Evolutionary conservation across 2,329 filamentous ascomycete genomes (phyloP).

Genomic region (Xylariaceae sp.): DNA sequence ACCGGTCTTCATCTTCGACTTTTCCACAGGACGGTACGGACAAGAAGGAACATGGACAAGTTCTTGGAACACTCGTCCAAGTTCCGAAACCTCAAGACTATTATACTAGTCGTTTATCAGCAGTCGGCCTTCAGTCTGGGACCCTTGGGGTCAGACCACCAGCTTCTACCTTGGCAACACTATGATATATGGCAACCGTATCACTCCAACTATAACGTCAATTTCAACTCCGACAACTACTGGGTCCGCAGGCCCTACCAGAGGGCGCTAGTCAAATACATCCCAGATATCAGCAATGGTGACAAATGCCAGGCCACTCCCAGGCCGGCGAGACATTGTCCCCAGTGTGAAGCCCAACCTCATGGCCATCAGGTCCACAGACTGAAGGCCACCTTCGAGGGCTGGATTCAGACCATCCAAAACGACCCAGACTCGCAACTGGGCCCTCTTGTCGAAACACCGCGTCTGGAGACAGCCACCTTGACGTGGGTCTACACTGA

Average conservation of each 20-base stretch:
- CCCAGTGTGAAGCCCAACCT: constrained; percentile 19
- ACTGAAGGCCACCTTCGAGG: constrained; percentile 22
- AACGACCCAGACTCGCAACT: constrained; percentile 8
- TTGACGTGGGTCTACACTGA: constrained; percentile 25
- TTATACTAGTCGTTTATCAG: constrained; percentile 40
- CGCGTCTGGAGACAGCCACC: constrained; percentile 22
- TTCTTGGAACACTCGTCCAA: constrained; percentile 33
- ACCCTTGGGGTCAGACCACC: constrained; percentile 11
- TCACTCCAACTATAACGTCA: constrained; percentile 40
- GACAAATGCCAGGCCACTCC: constrained; percentile 8
- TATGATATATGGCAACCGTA: constrained; percentile 38
- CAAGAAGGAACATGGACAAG: constrained; percentile 31
- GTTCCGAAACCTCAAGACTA: constrained; percentile 31
- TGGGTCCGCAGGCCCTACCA: constrained; percentile 34
- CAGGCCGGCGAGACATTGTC: constrained; percentile 17
- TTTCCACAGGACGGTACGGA: constrained; percentile 35
- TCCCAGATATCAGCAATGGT: constrained; percentile 16
- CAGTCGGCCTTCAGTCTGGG: constrained; percentile 36
- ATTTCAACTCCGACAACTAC: constrained; percentile 36
- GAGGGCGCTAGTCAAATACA: constrained; percentile 20
- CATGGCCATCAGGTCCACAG: constrained; percentile 21
- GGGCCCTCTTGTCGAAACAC: constrained; percentile 11
- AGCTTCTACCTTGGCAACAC: constrained; percentile 20
- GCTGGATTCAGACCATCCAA: constrained; percentile 17
- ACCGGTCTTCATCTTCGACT: constrained; percentile 38